phyloP scores from a whole-genome alignment of 2,329 filamentous ascomycete species.

The Claviceps cyperi region DNA sequence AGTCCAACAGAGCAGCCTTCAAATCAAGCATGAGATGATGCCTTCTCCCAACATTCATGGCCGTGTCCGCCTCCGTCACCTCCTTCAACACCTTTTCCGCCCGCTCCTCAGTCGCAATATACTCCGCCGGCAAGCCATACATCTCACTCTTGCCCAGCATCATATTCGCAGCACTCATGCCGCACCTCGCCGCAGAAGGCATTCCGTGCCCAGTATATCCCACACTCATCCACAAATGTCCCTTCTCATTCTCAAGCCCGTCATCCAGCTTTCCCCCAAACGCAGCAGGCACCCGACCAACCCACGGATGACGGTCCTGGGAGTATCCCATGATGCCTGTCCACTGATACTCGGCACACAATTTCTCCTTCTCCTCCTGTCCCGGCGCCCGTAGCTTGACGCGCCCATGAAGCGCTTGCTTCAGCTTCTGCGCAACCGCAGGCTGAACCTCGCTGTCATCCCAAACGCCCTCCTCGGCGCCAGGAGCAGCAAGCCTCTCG shows the following conservation, averaged over 20 bases:
- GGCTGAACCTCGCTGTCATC: conserved; percentile 45
- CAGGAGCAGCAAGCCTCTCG: conserved; percentile 41
- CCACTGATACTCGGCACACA: conserved; percentile 51
- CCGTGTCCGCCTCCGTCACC: conserved; percentile 10
- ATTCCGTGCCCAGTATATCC: conserved; percentile 67
- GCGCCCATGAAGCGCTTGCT: conserved; percentile 25
- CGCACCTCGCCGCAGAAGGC: conserved; percentile 56
- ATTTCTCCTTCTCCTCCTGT: conserved; percentile 21
- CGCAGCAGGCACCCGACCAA: conserved; percentile 46
- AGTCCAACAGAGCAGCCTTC: conserved; percentile 1
- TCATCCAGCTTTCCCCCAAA: conserved; percentile 27
- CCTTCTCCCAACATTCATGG: neutral
- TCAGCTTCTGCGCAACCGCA: conserved; percentile 40
- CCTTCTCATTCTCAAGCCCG: conserved; percentile 11
- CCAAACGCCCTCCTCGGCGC: conserved; percentile 35
- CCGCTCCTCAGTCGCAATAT: conserved; percentile 21
- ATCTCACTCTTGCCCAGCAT: conserved; percentile 29
- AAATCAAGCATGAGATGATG: conserved; percentile 1
- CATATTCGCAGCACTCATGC: conserved; percentile 46
- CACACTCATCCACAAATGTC: conserved; percentile 41
- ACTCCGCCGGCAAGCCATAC: conserved; percentile 30
- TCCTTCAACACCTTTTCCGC: conserved; percentile 5
- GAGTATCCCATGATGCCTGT: conserved; percentile 70
- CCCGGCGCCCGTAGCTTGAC: conserved; percentile 26
- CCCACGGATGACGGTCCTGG: conserved; percentile 53